phyloP scores from a whole-genome alignment of 129 eudicot genomes.

The Tanacetum coccineum region DNA sequence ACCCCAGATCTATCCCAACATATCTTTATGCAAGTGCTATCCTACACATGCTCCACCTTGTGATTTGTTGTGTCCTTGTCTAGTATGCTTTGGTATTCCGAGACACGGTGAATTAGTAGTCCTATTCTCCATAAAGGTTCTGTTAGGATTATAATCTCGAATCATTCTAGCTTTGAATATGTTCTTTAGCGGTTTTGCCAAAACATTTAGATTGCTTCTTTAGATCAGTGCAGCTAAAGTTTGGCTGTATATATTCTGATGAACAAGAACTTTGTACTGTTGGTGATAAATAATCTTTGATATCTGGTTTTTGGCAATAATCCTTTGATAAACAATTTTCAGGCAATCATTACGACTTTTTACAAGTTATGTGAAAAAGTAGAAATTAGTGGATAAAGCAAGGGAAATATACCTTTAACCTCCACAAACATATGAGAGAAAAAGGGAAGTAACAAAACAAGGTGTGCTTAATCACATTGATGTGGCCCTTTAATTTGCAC shows the following conservation, averaged over 20 bases:
- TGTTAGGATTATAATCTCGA: neutral
- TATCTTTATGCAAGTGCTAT: conserved; percentile 23
- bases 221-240: too few species aligned
- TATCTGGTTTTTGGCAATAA: neutral
- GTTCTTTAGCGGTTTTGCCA: neutral
- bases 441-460: neutral
- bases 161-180: neutral
- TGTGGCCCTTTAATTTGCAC: neutral
- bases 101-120: conserved; percentile 2
- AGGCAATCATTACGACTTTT: neutral
- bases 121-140: neutral
- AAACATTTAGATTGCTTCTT: neutral
- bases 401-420: neutral
- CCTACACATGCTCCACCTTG: conserved; percentile 35
- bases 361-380: neutral
- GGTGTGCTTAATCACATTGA: neutral
- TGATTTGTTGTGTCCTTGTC: conserved; percentile 22
- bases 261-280: too few species aligned
- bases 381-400: neutral
- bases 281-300: neutral
- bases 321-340: neutral
- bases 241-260: too few species aligned
- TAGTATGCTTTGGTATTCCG: neutral
- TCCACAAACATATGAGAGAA: neutral
- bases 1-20: conserved; percentile 26